Conservation (phyloP, 1,284 basidiomycete species). For the Moesziomyces antarcticus region DNA sequence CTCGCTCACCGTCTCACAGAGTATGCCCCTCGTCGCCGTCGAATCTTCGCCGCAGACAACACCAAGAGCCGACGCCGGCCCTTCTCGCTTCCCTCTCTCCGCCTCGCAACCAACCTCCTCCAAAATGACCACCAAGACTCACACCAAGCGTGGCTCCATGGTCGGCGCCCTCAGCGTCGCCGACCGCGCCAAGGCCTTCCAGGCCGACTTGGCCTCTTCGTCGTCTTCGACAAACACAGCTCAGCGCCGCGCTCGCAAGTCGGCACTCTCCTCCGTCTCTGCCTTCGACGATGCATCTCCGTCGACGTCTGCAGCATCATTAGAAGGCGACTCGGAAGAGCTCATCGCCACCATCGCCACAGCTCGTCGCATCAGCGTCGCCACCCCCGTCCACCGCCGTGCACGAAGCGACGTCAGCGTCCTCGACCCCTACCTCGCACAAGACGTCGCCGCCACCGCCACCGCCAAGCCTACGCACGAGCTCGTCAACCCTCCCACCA, state of each 20-base stretch:
- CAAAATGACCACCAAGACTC: conserved; percentile 12
- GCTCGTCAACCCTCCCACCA: conserved; percentile 8
- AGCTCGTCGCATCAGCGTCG: conserved; percentile 32
- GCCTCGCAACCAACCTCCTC: not conserved
- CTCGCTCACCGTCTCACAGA: conserved; percentile 3
- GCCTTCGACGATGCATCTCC: conserved; percentile 1
- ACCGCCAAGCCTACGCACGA: not conserved
- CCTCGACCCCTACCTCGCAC: conserved; percentile 20
- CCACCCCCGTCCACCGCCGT: conserved; percentile 36
- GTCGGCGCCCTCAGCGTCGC: conserved; percentile 23
- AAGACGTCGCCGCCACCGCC: not conserved
- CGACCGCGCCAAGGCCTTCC: conserved; percentile 29
- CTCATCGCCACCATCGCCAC: conserved; percentile 13
- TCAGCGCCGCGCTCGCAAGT: conserved; percentile 3
- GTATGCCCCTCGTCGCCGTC: not conserved
- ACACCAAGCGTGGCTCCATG: conserved; percentile 27
- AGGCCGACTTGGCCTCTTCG: not conserved
- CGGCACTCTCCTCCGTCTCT: not conserved
- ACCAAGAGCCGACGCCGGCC: conserved; percentile 4
- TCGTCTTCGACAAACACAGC: not conserved
- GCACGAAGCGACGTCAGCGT: conserved; percentile 37
- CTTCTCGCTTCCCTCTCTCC: conserved; percentile 6
- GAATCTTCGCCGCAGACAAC: conserved; percentile 5
- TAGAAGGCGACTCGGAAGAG: not conserved
- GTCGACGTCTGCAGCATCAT: not conserved